Evolutionary conservation across 2,329 filamentous ascomycete species (phyloP).

Genomic region (Cryphonectria japonica): DNA sequence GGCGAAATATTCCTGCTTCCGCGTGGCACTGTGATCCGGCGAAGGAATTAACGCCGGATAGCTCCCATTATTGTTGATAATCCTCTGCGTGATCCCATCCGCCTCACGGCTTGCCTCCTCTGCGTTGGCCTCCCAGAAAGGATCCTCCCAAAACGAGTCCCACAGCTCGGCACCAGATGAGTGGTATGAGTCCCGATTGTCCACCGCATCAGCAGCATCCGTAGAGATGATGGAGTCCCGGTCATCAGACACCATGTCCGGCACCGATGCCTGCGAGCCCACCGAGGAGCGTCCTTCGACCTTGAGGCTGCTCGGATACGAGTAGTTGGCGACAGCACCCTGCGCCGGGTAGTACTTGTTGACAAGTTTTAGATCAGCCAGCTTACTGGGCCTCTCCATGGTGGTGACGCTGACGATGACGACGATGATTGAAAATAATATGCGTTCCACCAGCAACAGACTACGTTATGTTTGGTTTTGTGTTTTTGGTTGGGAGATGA

Average conservation of each 20-base stretch:
- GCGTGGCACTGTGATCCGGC: constrained; percentile 7
- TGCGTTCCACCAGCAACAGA: not conserved
- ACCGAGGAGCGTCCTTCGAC: constrained; percentile 25
- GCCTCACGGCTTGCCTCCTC: constrained; percentile 17
- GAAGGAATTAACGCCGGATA: constrained; percentile 25
- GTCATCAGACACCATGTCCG: constrained; percentile 27
- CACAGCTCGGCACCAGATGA: constrained; percentile 25
- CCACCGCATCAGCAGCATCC: constrained; percentile 24
- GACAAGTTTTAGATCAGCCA: constrained; percentile 29
- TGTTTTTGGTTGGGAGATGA: not conserved
- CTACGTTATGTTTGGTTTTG: not conserved
- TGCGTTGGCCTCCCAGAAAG: constrained; percentile 21
- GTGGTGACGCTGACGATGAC: not conserved
- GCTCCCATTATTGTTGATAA: constrained; percentile 11
- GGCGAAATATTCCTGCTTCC: constrained; percentile 7
- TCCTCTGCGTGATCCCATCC: constrained; percentile 1
- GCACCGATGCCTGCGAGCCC: constrained; percentile 26
- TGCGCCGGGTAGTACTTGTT: constrained; percentile 27
- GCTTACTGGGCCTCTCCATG: constrained; percentile 26
- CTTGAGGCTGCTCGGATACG: constrained; percentile 19
- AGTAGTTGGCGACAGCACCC: constrained; percentile 25
- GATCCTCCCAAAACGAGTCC: constrained; percentile 29
- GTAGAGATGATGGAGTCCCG: constrained; percentile 24
- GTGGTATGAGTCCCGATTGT: constrained; percentile 23
- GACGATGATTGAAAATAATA: not conserved